These are phyloP conservation scores for Annulohypoxylon nitens DNA, from an alignment of 495 filamentous ascomycete genomes.

Conservation along the genomic window DNA sequence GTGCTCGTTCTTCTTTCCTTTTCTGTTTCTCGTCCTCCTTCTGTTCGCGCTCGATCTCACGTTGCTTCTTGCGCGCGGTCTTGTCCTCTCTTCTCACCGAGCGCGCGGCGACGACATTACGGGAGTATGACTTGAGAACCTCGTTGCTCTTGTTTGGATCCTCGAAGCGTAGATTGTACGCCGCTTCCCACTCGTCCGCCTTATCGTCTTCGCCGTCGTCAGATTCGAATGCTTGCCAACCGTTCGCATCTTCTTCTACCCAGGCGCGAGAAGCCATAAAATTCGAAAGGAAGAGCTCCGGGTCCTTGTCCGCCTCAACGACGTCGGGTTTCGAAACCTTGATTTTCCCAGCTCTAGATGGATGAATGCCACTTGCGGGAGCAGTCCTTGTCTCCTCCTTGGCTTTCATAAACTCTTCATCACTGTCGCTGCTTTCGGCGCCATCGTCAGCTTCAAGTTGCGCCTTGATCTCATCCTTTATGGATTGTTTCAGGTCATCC, in stretches of 20 bases:
- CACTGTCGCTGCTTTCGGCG: conserved; percentile 73
- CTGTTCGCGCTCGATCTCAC: conserved; percentile 80
- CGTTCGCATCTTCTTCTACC: conserved; percentile 71
- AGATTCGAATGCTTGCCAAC: conserved; percentile 85
- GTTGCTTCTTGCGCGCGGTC: conserved; percentile 77
- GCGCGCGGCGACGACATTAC: conserved; percentile 81
- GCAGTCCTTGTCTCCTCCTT: conserved; percentile 52
- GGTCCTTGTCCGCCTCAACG: conserved; percentile 86
- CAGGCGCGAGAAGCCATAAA: conserved; percentile 92
- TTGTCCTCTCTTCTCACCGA: conserved; percentile 87
- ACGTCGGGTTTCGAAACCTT: conserved; percentile 72
- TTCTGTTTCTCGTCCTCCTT: conserved; percentile 83
- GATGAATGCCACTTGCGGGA: conserved; percentile 56
- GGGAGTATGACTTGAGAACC: conserved; percentile 83
- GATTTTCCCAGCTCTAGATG: conserved; percentile 61
- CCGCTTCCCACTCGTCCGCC: conserved; percentile 88
- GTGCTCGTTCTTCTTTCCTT: conserved; percentile 82
- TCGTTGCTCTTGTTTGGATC: conserved; percentile 88
- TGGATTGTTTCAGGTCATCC: conserved; percentile 77
- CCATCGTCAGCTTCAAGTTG: conserved; percentile 61
- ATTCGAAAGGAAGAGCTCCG: conserved; percentile 88
- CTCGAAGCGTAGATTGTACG: conserved; percentile 98
- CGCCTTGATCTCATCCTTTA: conserved; percentile 84
- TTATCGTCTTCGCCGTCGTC: conserved; percentile 87
- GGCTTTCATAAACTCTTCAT: conserved; percentile 76